Evolutionary conservation across 2,329 filamentous ascomycete species (phyloP).

Genomic region (Pezicula rhizophila): DNA sequence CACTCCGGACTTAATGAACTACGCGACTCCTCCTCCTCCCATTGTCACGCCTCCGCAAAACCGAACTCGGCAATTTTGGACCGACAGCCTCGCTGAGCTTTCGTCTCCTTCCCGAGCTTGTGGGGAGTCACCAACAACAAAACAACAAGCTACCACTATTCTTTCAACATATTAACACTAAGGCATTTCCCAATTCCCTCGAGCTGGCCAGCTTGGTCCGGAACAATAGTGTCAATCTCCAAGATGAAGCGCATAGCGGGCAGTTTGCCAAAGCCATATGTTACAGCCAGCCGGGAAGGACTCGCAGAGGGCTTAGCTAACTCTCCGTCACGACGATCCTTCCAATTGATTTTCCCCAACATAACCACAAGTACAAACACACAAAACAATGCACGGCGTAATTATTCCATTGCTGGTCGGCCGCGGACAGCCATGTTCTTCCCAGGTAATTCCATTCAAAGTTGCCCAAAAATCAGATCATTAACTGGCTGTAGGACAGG

Average conservation of each 20-base stretch:
- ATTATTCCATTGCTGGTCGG: conserved; percentile 15
- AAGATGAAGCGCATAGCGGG: conserved; percentile 21
- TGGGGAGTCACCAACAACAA: too few species aligned
- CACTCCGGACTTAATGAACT: too few species aligned
- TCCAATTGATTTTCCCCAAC: not conserved
- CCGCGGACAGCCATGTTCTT: conserved; percentile 32
- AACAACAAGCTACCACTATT: too few species aligned
- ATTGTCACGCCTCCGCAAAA: too few species aligned
- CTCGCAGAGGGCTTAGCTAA: conserved; percentile 4
- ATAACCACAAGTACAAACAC: conserved; percentile 3
- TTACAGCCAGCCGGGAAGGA: conserved; percentile 4
- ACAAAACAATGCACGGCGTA: conserved; percentile 15
- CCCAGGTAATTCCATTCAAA: conserved; percentile 23
- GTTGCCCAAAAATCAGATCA: conserved; percentile 5
- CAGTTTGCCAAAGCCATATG: conserved; percentile 15
- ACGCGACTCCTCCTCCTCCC: too few species aligned
- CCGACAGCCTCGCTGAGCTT: too few species aligned
- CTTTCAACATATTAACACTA: too few species aligned
- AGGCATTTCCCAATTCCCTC: too few species aligned
- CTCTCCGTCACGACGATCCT: not conserved
- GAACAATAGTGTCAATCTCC: not conserved
- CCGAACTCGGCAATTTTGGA: too few species aligned
- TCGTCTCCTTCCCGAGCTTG: too few species aligned
- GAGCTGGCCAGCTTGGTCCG: too few species aligned
- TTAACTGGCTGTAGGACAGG: conserved; percentile 56